Conservation (phyloP, 352 stramenopile species). For the Phytopythium oedochilum region DNA sequence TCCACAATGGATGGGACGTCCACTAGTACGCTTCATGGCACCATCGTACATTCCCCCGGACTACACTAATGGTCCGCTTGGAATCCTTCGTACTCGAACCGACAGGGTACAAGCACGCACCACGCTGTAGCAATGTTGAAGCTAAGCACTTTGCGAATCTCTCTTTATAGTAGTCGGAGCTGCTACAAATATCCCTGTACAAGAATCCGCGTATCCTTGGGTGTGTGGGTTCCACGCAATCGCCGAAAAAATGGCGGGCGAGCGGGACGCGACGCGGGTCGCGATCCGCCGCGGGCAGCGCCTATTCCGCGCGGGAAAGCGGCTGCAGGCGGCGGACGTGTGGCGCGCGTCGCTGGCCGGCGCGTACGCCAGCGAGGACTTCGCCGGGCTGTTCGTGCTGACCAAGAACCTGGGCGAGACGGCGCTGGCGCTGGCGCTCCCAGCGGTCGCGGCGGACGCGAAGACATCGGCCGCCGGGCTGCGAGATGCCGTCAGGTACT, state of each 20-base stretch:
- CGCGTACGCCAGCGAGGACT: constrained; percentile 45
- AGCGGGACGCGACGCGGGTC: constrained; percentile 18
- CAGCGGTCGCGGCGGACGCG: background rate
- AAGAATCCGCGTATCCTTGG: constrained; percentile 3
- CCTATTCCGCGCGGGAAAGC: constrained; percentile 26
- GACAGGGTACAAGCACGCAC: too few species aligned
- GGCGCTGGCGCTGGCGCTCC: constrained; percentile 16
- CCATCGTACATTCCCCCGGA: too few species aligned
- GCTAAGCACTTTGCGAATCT: background rate
- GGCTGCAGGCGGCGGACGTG: constrained; percentile 24
- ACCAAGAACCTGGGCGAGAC: constrained; percentile 63
- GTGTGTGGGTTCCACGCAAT: background rate
- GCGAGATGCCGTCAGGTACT: constrained; percentile 26
- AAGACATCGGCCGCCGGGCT: constrained; percentile 1
- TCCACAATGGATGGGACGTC: background rate
- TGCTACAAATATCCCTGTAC: constrained; percentile 6
- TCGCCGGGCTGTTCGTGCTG: constrained; percentile 61
- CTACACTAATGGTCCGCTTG: too few species aligned
- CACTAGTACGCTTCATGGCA: background rate
- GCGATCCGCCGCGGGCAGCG: constrained; percentile 34
- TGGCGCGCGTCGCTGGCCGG: constrained; percentile 48
- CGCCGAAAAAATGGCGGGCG: background rate
- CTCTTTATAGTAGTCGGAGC: constrained; percentile 16
- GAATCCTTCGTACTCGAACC: too few species aligned
- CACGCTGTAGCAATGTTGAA: too few species aligned